Base-by-base conservation (phyloP, 805 yeast genomes). In the Metschnikowia koreensis region DNA sequence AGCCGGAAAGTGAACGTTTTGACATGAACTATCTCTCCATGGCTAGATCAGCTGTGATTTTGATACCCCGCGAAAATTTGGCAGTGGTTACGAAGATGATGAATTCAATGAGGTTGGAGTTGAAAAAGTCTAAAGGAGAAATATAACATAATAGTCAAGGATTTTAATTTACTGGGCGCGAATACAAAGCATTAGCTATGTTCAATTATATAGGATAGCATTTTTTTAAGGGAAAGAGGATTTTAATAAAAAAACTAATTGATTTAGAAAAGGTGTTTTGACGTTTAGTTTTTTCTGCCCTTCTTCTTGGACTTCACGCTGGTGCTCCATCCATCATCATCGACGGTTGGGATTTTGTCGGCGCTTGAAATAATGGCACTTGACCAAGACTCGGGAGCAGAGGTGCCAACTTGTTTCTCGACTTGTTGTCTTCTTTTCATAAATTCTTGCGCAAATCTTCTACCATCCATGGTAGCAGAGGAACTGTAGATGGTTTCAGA, bases 381-480 rank as follows among this genome's bases (percentile, higher is more conserved):
- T 46, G 79, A 76, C 97, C 97, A 91, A 40, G 83, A 76, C 58
- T 81, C 75, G 8, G 69, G 75, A 50, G 73, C 70, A 33, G 69
- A 73, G 28, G 70, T 65, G 10, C 72, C 73, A 50, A 69, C 52
- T 52, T 67, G 73, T 57, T 81, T 79, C 61, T 91, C 97, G 51
- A 89, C 92, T 46, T 74, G 78, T 54, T 78, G 79, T 64, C 94
- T 85, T 65, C 87, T 83, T 69, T 85, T 87, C 65, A 86, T 76
- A 66, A 94, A 94, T 64, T 94, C 99, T 51, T 80, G 81, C 0
- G 99, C 97, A 74, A 92, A 93, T 58, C 96, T 79, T 65, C 97
- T 84, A 26, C 98, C 98, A 67, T 94, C 97, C 87, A 93, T 84
- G 1, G 92, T 86, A 2, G 92, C 81, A 39, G 96, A 87, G 54